Percentiles rank a stretch among this genome's conserved stretches.
Conservation (phyloP, 164 flowering plant genomes). For the Annona cherimola region DNA sequence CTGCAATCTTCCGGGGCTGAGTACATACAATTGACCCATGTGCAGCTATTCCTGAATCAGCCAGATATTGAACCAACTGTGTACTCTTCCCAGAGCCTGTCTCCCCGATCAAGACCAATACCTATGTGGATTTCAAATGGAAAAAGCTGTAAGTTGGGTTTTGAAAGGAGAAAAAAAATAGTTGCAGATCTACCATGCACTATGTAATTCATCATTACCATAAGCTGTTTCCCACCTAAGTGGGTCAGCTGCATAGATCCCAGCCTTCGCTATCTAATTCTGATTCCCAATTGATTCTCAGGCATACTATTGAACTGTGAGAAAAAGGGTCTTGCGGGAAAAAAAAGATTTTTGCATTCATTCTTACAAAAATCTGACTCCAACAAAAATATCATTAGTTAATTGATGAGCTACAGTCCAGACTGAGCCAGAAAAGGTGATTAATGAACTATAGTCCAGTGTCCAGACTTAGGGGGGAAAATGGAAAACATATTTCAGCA, state of each 20-base stretch:
- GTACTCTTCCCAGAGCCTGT: slow-evolving; percentile 99
- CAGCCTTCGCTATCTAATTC: neutral
- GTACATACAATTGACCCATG: slow-evolving; percentile 66
- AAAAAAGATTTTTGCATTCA: neutral
- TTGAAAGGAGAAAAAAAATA: neutral
- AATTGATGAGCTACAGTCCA: too few relatives aligned
- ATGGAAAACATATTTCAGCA: too few relatives aligned
- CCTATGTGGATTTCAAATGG: slow-evolving; percentile 30
- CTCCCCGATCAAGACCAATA: slow-evolving; percentile 82
- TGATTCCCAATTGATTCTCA: neutral
- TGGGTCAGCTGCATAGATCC: too few relatives aligned
- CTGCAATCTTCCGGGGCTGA: slow-evolving; percentile 96
- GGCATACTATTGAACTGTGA: neutral
- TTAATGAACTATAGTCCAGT: too few relatives aligned
- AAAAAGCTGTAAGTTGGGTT: neutral
- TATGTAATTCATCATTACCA: neutral
- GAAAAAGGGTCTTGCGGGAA: neutral
- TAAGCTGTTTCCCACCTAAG: too few relatives aligned
- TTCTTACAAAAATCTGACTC: too few relatives aligned
- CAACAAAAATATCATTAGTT: too few relatives aligned
- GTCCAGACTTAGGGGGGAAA: too few relatives aligned
- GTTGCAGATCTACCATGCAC: neutral
- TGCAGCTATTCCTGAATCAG: slow-evolving; percentile 61
- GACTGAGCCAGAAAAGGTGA: too few relatives aligned
- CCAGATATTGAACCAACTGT: slow-evolving; percentile 87